These are phyloP conservation scores for Mercurialis annua DNA, from an alignment of 345 rosid species.

Conservation along the genomic window DNA sequence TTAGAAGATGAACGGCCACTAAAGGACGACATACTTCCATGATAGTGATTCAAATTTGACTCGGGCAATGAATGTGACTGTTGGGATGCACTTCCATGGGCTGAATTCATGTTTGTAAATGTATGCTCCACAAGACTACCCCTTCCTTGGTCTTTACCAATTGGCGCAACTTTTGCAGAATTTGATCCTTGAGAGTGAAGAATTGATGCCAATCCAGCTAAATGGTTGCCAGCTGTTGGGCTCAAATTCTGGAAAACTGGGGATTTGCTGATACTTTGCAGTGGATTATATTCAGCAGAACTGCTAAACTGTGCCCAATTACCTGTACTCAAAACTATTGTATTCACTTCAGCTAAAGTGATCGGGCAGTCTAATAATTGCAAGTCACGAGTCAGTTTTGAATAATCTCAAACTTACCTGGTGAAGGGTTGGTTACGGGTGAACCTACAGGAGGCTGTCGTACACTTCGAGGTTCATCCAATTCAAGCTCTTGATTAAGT, in stretches of 20 bases:
- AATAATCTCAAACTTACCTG: conserved; percentile 44
- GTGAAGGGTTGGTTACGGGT: conserved; percentile 77
- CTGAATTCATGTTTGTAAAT: conserved; percentile 38
- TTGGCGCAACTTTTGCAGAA: conserved; percentile 62
- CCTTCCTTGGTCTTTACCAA: conserved; percentile 70
- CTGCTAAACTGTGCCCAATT: conserved; percentile 71
- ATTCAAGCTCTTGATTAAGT: conserved; percentile 75
- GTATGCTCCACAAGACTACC: conserved; percentile 45
- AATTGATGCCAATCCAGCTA: conserved; percentile 83
- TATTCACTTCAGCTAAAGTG: conserved; percentile 11
- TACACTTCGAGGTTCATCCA: conserved; percentile 63
- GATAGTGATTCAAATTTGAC: conserved; percentile 23
- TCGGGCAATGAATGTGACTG: conserved; percentile 33
- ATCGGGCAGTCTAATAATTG: neutral
- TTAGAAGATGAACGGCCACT: conserved; percentile 50
- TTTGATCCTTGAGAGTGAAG: conserved; percentile 58
- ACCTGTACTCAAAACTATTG: conserved; percentile 37
- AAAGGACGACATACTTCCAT: conserved; percentile 29
- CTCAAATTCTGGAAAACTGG: conserved; percentile 54
- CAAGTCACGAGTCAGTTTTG: neutral
- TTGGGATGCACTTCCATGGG: conserved; percentile 46
- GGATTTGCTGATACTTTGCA: conserved; percentile 56
- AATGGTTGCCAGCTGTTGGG: conserved; percentile 49
- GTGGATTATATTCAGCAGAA: conserved; percentile 58
- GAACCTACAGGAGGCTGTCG: conserved; percentile 67